Percentiles rank a stretch among this genome's conserved stretches.
Evolutionary conservation across 257 asterid species (phyloP).

Genomic region (Capsicum chinense): DNA sequence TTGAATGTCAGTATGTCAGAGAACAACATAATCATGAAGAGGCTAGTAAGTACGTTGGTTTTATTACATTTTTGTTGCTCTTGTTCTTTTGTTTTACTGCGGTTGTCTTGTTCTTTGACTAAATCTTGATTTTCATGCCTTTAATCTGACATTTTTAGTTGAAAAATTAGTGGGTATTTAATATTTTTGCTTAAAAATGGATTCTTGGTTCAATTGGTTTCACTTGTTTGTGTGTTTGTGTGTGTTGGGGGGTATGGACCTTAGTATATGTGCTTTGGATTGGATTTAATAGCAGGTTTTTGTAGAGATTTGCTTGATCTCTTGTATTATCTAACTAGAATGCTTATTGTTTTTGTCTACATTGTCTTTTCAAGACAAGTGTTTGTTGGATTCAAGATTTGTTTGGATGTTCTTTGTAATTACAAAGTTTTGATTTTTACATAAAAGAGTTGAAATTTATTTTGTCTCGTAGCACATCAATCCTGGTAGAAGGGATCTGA

Average conservation of each 20-base stretch:
- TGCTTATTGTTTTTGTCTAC: slow-evolving; percentile 29
- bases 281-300: not conserved
- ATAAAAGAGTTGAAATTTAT: not conserved
- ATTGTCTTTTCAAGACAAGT: slow-evolving; percentile 22
- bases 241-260: not conserved
- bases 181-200: slow-evolving; percentile 29
- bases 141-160: slow-evolving; percentile 21
- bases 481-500: slow-evolving; percentile 29
- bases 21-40: slow-evolving; percentile 67
- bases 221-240: not conserved
- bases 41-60: slow-evolving; percentile 99
- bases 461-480: slow-evolving; percentile 22
- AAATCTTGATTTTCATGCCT: not conserved
- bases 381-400: slow-evolving; percentile 27
- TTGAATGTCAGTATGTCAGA: slow-evolving; percentile 40
- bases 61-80: slow-evolving; percentile 21
- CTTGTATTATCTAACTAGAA: not conserved
- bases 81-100: not conserved
- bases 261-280: slow-evolving; percentile 22
- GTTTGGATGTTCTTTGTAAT: slow-evolving; percentile 28
- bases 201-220: slow-evolving; percentile 22
- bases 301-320: slow-evolving; percentile 28
- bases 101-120: slow-evolving; percentile 26
- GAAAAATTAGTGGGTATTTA: slow-evolving; percentile 18
- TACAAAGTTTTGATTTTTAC: slow-evolving; percentile 27